Base-by-base conservation (phyloP, 345 rosid species). In the Citrus sp. region DNA sequence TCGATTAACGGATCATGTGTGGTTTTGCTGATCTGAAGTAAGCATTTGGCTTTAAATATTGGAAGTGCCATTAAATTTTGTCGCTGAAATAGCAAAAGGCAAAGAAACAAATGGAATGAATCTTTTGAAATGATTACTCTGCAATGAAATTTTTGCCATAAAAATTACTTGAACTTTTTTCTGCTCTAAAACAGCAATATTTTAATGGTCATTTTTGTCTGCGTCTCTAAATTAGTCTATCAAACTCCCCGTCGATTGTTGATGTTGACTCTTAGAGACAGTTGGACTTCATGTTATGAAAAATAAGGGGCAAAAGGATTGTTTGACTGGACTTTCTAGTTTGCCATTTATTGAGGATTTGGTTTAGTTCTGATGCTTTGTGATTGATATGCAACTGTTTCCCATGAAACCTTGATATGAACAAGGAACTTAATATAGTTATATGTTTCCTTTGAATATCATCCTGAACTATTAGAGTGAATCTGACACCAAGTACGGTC, bases 401-500 rank as follows among this genome's bases (percentile, higher is more conserved):
- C 46, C 25, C 70, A 66, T 70, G 30, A 67, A 63, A 35, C 66
- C 61, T 65, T 58, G 67, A 59, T 42, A 46, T 60, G 32, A 12
- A 38, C 38, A 34, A 18, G 35, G 71, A 79, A 68, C 54, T 70
- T 3, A 60, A 73, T 63, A 40, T 27, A 10, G 42, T 14, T 7
- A 46, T 64, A 55, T 38, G 71, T 46, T 56, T 73, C 28, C 42
- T 78, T 18, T 56, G 14, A 12, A 16, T 76, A 5, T 70, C 55
- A 32, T 54, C 14, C 34, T 66, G 22, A 58, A 21, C n/a, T 35
- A 25, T 77, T 62, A 34, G 22, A n/a, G 46, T 62, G 38, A 75
- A 6, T 65, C 75, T 87, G 63, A 58, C 67, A 3, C 65, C 56
- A 32, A 74, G 18, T 66, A 42, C 37, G 62, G 67, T 62, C 5